Base-by-base conservation (phyloP, 768 basidiomycete genomes). In the Suillus cothurnatus region DNA sequence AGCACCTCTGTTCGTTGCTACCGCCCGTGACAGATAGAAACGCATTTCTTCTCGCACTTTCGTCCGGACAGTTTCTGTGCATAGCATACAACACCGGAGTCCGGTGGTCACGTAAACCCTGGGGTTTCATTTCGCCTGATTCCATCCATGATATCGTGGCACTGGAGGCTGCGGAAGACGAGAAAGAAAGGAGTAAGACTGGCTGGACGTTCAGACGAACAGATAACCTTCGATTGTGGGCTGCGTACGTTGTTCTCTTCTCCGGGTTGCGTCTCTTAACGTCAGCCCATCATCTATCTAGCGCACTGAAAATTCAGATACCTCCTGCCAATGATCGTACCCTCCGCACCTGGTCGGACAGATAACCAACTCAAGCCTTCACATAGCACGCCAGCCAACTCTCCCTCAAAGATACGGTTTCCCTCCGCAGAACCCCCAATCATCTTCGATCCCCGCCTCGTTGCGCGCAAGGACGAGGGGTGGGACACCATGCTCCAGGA, bases 161-260 rank as follows among this genome's bases (percentile, higher is more conserved):
- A 3, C 84, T 93, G 19, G 91, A 93, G 72, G 81, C 82, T 0
- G 80, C 79, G 8, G 73, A 77, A 15, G 76, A 73, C 26, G 70
- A 68, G 0, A 80, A 81, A 50, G 83, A 84, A 65, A 81, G 79
- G 55, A 73, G 73, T 6, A 86, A 82, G 77, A 84, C 81, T 65
- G 86, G 89, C 0, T 94, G 92, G 90, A 94, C 94, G 23, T 96
- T 94, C 73, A 80, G 95, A 66, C 78, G 94, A 63, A 92, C 88
- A 2, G 95, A 96, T 75, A 97, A 96, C 73, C 77, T 97, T 34
- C 81, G 92, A 31, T 74, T 94, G 26, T 96, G 92, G 90, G 89
- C 86, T 52, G 94, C 91, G 93, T 94, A 72, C 61, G 90, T 85
- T 28, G 26, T 43, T 39, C 55, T 21, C 19, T 58, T 57, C 47